Evolutionary conservation across 371 early-diverging fungal genomes (phyloP).

Genomic region (Dichotomocladium elegans): DNA sequence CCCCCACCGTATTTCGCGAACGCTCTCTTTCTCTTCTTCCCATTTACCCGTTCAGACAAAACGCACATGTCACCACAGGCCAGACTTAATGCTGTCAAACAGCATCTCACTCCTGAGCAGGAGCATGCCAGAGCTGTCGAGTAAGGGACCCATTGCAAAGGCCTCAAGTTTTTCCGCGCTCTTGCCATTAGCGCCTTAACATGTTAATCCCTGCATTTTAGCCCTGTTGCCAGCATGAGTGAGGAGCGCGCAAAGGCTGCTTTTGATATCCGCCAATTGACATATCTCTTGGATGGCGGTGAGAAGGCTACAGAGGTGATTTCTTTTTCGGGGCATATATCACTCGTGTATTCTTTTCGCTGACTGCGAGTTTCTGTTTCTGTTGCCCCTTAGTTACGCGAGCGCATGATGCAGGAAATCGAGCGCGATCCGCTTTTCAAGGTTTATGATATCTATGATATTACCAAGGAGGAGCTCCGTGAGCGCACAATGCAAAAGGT

Average conservation of each 20-base stretch:
- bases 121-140: conserved; percentile 21
- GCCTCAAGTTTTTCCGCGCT: no score
- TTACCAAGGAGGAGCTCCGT: conserved; percentile 73
- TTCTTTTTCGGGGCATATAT: background rate
- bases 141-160: conserved; percentile 11
- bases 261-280: conserved; percentile 76
- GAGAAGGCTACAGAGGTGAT: conserved; percentile 56
- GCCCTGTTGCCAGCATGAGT: conserved; percentile 41
- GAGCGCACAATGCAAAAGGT: conserved; percentile 85
- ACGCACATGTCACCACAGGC: conserved; percentile 9
- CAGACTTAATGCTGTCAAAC: conserved; percentile 23
- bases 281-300: conserved; percentile 81
- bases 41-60: background rate
- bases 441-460: conserved; percentile 78
- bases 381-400: conserved; percentile 68
- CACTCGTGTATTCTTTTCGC: background rate
- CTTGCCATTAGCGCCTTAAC: background rate
- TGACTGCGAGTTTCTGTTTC: no score
- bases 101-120: conserved; percentile 23
- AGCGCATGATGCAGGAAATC: conserved; percentile 80
- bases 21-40: background rate
- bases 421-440: conserved; percentile 88
- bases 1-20: background rate
- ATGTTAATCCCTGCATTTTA: background rate
- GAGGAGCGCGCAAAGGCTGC: conserved; percentile 76